phyloP scores from a whole-genome alignment of 2,329 filamentous ascomycete species.

The Aureobasidium sp. region DNA sequence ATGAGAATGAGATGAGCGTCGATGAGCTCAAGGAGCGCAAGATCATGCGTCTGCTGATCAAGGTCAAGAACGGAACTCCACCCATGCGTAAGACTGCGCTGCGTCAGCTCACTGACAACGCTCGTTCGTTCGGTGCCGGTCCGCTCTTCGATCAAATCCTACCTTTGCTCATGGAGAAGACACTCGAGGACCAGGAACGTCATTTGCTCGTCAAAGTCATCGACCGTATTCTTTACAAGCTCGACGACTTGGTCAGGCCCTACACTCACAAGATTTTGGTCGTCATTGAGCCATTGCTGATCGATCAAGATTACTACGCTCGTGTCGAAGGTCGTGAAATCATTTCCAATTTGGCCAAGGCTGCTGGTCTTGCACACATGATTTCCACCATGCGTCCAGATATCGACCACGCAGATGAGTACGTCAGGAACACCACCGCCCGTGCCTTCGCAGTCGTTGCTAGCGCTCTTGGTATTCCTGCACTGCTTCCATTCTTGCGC shows the following conservation, averaged over 20 bases:
- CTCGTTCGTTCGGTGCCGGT: conserved; percentile 87
- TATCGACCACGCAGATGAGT: conserved; percentile 97
- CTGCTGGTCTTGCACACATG: conserved; percentile 95
- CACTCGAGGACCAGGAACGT: conserved; percentile 92
- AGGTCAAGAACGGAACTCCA: conserved; percentile 98
- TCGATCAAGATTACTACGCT: conserved; percentile 98
- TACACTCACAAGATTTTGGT: conserved; percentile 98
- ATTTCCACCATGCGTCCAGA: conserved; percentile 98
- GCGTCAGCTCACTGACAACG: conserved; percentile 95
- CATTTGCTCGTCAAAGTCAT: conserved; percentile 99
- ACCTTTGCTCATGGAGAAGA: conserved; percentile 95
- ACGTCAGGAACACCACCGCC: conserved; percentile 95
- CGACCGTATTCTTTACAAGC: conserved; percentile 95
- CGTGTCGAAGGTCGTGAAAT: conserved; percentile 97
- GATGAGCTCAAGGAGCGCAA: conserved; percentile 97
- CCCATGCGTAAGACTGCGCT: conserved; percentile 98
- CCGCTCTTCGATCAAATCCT: conserved; percentile 96
- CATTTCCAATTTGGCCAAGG: conserved; percentile 95
- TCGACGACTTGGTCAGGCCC: conserved; percentile 90
- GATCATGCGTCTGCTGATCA: conserved; percentile 92
- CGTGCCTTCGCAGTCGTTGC: conserved; percentile 96
- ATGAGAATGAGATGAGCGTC: conserved; percentile 86
- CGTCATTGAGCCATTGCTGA: conserved; percentile 96
- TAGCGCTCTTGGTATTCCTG: conserved; percentile 90
- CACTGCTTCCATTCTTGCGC: conserved; percentile 85